Percentiles rank a stretch among this genome's conserved stretches.
Evolutionary conservation across 106 monocot species (phyloP).

Genomic region (Allium fistulosum): DNA sequence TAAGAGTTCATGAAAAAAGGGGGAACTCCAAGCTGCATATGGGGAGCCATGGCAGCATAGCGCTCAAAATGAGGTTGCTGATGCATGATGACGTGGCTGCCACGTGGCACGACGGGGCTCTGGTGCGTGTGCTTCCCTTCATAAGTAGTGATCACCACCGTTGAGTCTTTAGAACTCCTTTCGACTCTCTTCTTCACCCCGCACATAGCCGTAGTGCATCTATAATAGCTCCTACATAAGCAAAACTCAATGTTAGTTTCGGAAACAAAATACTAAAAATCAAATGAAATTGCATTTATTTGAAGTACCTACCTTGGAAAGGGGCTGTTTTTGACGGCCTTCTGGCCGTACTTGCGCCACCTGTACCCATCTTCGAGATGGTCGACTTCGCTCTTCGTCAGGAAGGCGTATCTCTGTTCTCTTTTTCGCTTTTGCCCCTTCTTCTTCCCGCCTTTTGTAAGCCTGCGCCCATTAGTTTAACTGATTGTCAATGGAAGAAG

Average conservation of each 20-base stretch:
- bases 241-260: too few species aligned
- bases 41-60: background rate
- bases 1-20: background rate
- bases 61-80: background rate
- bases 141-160: slow-evolving; percentile 71
- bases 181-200: slow-evolving; percentile 80
- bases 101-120: slow-evolving; percentile 34
- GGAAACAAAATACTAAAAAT: too few species aligned
- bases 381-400: slow-evolving; percentile 83
- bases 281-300: too few species aligned
- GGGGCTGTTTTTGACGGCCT: slow-evolving; percentile 82
- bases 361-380: slow-evolving; percentile 76
- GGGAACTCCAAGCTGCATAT: background rate
- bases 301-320: slow-evolving; percentile 44
- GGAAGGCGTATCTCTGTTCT: slow-evolving; percentile 66
- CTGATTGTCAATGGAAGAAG: background rate
- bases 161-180: slow-evolving; percentile 41
- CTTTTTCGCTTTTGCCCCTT: slow-evolving; percentile 61
- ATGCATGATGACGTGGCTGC: slow-evolving; percentile 4
- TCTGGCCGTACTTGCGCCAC: slow-evolving; percentile 89
- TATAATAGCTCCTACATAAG: slow-evolving; percentile 62
- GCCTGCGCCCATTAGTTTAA: background rate
- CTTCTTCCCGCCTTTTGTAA: slow-evolving; percentile 23
- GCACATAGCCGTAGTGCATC: slow-evolving; percentile 60
- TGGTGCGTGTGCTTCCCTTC: slow-evolving; percentile 73